Evolutionary conservation across 1,284 basidiomycete species (phyloP).

Genomic region (Thelephora terrestris): DNA sequence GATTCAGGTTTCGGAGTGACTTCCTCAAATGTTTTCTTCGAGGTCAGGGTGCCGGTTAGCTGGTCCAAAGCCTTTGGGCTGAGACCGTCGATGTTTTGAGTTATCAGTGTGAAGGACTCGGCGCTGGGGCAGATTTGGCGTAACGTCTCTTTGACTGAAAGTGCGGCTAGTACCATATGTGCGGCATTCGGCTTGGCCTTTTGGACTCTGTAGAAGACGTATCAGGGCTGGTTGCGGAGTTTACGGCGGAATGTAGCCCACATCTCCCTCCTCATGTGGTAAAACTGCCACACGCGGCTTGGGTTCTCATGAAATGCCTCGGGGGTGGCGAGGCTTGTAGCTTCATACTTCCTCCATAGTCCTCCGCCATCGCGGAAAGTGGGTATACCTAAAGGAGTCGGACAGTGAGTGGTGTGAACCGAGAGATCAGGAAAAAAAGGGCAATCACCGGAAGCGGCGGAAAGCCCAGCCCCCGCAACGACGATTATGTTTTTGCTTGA

Average conservation of each 20-base stretch:
- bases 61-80: constrained; percentile 28
- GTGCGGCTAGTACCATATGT: constrained; percentile 39
- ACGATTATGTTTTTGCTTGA: constrained; percentile 38
- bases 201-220: constrained; percentile 27
- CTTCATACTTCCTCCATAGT: constrained; percentile 49
- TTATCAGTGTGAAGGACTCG: constrained; percentile 41
- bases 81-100: constrained; percentile 61
- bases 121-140: constrained; percentile 29
- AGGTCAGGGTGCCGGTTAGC: constrained; percentile 5
- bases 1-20: constrained; percentile 13
- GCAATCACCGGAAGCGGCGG: constrained; percentile 40
- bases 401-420: not conserved
- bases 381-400: constrained; percentile 37
- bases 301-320: constrained; percentile 45
- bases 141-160: constrained; percentile 31
- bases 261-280: constrained; percentile 47
- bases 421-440: not conserved
- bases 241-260: constrained; percentile 17
- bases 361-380: constrained; percentile 55
- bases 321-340: constrained; percentile 46
- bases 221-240: not conserved
- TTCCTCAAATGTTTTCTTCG: constrained; percentile 3
- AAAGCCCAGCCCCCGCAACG: constrained; percentile 50
- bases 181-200: constrained; percentile 45
- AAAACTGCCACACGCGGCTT: constrained; percentile 54